phyloP scores from a whole-genome alignment of 1,284 basidiomycete species.

The Spongiforma sp. region DNA sequence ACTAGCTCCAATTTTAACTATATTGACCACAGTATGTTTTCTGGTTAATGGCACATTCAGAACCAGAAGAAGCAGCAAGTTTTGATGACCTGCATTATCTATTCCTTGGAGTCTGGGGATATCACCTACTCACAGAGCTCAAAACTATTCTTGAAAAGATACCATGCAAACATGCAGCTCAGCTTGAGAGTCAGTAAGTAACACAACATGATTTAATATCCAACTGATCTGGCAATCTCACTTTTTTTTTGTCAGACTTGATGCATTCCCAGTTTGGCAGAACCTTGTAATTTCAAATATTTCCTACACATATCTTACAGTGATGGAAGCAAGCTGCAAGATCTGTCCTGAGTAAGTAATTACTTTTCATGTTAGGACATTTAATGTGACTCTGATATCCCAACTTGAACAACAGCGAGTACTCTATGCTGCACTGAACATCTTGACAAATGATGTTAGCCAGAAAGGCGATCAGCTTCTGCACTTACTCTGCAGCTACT shows the following conservation, averaged over 20 bases:
- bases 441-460: not conserved
- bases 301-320: not conserved
- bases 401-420: not conserved
- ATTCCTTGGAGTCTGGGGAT: not conserved
- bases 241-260: not conserved
- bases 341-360: not conserved
- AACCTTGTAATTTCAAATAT: not conserved
- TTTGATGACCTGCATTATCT: not conserved
- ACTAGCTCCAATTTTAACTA: not conserved
- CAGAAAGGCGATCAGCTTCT: not conserved
- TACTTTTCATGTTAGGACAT: not conserved
- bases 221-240: not conserved
- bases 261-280: not conserved
- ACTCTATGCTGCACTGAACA: not conserved
- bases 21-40: not conserved
- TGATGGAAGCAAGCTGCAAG: not conserved
- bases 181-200: not conserved
- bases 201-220: not conserved
- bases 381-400: not conserved
- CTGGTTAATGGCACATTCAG: not conserved
- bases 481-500: not conserved
- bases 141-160: not conserved
- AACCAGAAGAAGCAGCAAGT: not conserved
- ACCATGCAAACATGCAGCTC: not conserved
- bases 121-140: not conserved